A percentile compares a stretch with the other conserved stretches of the same genome.
phyloP scores from a whole-genome alignment of 805 yeast genomes.

The Pichia gijzeniarum region DNA sequence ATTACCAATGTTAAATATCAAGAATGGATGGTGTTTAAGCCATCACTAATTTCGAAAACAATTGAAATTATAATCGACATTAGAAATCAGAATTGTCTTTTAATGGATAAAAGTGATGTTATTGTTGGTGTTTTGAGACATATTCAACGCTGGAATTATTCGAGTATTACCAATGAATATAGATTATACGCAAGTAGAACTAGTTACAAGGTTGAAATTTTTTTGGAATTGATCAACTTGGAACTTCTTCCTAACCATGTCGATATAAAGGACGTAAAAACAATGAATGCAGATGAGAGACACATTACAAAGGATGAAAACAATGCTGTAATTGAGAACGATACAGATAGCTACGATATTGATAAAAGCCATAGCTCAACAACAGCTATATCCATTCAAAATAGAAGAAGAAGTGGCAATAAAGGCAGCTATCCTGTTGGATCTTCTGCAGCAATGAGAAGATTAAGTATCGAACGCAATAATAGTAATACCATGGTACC shows the following conservation, averaged over 20 bases:
- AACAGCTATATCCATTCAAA: constrained; percentile 3
- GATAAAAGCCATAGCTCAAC: background rate
- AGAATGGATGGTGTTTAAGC: constrained; percentile 74
- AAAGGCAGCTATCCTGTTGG: background rate
- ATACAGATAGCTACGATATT: constrained; percentile 1
- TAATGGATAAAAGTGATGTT: constrained; percentile 76
- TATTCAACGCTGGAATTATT: constrained; percentile 83
- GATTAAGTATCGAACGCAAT: constrained; percentile 2
- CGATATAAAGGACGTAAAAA: background rate
- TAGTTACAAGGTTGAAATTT: constrained; percentile 76
- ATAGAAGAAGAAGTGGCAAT: background rate
- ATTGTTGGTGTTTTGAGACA: constrained; percentile 76
- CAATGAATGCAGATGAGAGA: background rate
- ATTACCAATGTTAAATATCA: constrained; percentile 21
- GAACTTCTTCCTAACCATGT: constrained; percentile 40
- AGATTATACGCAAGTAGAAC: constrained; percentile 64
- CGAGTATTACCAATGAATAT: constrained; percentile 80
- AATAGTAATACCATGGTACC: background rate
- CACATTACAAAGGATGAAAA: background rate
- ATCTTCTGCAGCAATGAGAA: constrained; percentile 3
- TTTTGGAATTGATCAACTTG: constrained; percentile 64
- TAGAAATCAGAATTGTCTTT: constrained; percentile 56
- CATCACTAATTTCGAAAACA: constrained; percentile 55
- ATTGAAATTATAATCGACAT: constrained; percentile 60
- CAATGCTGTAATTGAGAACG: constrained; percentile 7